Percentiles rank a stretch among this genome's conserved stretches.
Conservation (phyloP, 345 rosid species). For the Dovyalis caffra region DNA sequence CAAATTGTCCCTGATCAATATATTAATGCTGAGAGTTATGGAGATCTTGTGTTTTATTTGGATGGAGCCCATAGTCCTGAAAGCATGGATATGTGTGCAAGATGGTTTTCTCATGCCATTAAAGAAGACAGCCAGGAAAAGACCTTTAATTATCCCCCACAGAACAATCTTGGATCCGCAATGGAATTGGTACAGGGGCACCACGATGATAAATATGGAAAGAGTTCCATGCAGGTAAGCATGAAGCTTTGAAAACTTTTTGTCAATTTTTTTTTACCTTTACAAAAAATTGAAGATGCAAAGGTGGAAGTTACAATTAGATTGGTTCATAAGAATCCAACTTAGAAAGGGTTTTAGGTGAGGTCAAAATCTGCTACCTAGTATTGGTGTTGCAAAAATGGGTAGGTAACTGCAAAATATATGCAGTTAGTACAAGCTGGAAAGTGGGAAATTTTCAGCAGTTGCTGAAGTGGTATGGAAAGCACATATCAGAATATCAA, state of each 20-base stretch:
- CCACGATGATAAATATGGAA: conserved; percentile 15
- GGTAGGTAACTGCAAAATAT: neutral
- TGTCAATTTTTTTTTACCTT: neutral
- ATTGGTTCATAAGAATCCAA: neutral
- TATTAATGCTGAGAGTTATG: conserved; percentile 41
- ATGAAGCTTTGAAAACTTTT: neutral
- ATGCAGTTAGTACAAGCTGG: neutral
- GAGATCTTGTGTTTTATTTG: conserved; percentile 78
- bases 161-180: conserved; percentile 37
- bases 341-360: neutral
- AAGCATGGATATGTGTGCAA: conserved; percentile 87
- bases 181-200: conserved; percentile 26
- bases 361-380: neutral
- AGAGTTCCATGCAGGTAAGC: conserved; percentile 62
- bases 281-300: neutral
- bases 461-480: neutral
- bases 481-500: neutral
- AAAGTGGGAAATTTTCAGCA: neutral
- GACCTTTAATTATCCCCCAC: conserved; percentile 30
- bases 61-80: conserved; percentile 98
- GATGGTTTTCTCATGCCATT: conserved; percentile 76
- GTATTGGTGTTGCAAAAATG: neutral
- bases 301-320: conserved; percentile 2
- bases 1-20: conserved; percentile 69
- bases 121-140: conserved; percentile 45